Evolutionary conservation across 2,329 filamentous ascomycete species (phyloP).

Genomic region (Pezicula rhizophila): DNA sequence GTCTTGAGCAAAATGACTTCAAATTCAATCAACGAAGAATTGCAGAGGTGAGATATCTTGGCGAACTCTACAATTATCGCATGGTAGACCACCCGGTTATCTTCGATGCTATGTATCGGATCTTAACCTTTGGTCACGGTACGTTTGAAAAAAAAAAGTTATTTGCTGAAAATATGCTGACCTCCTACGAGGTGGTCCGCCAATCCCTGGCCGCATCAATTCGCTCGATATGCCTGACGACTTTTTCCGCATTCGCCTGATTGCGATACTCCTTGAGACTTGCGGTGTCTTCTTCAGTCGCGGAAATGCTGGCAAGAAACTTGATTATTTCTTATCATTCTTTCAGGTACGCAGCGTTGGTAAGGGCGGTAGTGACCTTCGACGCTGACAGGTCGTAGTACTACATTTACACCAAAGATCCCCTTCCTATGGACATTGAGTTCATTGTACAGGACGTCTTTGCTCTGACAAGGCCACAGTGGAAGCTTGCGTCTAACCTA

Average conservation of each 20-base stretch:
- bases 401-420: slow-evolving; percentile 86
- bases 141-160: slow-evolving; percentile 32
- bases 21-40: slow-evolving; percentile 93
- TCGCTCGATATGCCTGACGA: slow-evolving; percentile 85
- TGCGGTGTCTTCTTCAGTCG: slow-evolving; percentile 96
- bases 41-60: slow-evolving; percentile 92
- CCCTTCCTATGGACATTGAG: slow-evolving; percentile 92
- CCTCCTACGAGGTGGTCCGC: slow-evolving; percentile 60
- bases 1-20: slow-evolving; percentile 93
- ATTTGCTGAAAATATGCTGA: background rate
- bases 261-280: slow-evolving; percentile 85
- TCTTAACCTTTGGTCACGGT: slow-evolving; percentile 84
- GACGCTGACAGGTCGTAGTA: slow-evolving; percentile 50
- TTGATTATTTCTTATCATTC: slow-evolving; percentile 95
- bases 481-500: slow-evolving; percentile 76
- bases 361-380: slow-evolving; percentile 4
- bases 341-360: slow-evolving; percentile 56
- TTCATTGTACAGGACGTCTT: slow-evolving; percentile 94
- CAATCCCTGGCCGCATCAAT: slow-evolving; percentile 70
- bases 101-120: slow-evolving; percentile 91
- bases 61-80: slow-evolving; percentile 95
- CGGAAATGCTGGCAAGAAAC: slow-evolving; percentile 88
- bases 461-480: slow-evolving; percentile 78
- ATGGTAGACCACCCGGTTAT: slow-evolving; percentile 93
- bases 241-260: slow-evolving; percentile 88